Base-by-base conservation (phyloP, 108 stramenopile genomes). In the Asterionellopsis glacialis region DNA sequence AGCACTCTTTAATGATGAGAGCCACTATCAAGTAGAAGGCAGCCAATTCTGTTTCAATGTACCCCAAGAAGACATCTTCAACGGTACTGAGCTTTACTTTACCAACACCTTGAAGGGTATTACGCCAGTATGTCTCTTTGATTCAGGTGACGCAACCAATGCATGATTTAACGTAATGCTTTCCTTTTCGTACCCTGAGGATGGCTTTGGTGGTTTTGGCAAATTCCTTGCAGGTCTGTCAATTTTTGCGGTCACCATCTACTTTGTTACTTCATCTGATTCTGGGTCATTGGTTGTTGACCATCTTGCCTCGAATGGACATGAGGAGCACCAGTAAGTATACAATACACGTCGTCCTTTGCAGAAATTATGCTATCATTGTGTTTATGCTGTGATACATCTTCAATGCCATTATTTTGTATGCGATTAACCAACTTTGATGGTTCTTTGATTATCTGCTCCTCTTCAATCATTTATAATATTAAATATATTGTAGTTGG, bases 211-310 rank as follows among this genome's bases (percentile, higher is more conserved):
- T 57, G 77, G 77, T 19, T 79, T 75, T 52, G 81, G 81, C 41
- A 49, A 44, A 47, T 79, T 83, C 54, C 51, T 83, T 1, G 43
- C 56, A 13, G 66, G 70, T 38, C 51, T 83, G 2, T 65, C 68
- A 11, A 60, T 83, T 41, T 52, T 76, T 38, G 53, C 77, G 13
- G 51, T 83, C 22, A 54, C 68, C 1, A 57, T 71, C 26, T 85
- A 85, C 72, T 85, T 85, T 53, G 59, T 81, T 49, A 85, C 84
- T 11, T 77, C 76, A 4, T 80, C 81, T n/a, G 84, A 85, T 54
- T 80, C 81, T 55, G 84, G 80, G 24, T 79, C 77, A 43, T 62
- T 85, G 50, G 64, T 85, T 54, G 80, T 85, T 21, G 84, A 85
- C 54, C 45, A 73, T 27, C 45, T 85, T 4, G 71, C 80, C 22